These are phyloP conservation scores for Achlya hypogyna DNA, from an alignment of 352 stramenopile genomes.

Conservation along the genomic window DNA sequence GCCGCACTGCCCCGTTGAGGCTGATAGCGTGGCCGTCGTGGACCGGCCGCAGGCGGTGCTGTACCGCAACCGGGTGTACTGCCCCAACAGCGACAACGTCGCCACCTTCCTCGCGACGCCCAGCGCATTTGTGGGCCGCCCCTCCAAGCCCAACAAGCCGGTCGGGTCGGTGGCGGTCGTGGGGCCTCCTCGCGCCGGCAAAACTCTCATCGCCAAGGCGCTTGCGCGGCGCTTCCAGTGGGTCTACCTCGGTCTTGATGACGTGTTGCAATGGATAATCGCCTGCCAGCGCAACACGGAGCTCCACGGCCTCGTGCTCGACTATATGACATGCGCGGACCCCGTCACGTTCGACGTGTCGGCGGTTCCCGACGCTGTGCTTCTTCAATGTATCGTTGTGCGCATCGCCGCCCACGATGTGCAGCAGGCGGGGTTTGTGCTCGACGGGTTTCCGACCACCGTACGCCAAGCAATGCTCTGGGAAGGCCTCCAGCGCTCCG, in stretches of 20 bases:
- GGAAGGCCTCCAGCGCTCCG: background rate
- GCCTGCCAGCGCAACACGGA: background rate
- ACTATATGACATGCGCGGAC: background rate
- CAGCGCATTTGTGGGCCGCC: background rate
- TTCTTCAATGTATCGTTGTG: background rate
- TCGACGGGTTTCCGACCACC: conserved; percentile 1
- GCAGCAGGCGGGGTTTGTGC: background rate
- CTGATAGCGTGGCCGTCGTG: too few relatives aligned
- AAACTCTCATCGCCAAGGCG: background rate
- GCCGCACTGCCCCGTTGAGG: conserved; percentile 3
- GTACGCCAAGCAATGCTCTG: background rate
- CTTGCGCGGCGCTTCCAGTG: background rate
- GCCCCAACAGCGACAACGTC: background rate
- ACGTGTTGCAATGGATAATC: background rate
- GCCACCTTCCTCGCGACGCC: background rate
- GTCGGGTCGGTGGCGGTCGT: background rate
- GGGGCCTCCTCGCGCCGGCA: background rate
- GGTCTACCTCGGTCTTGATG: background rate
- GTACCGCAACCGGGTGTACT: conserved; percentile 1
- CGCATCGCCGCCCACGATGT: background rate
- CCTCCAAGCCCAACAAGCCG: background rate
- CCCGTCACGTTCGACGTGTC: background rate
- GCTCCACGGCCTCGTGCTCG: background rate
- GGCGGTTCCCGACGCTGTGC: background rate
- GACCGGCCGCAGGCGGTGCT: background rate